Base-by-base conservation (phyloP, 2,329 filamentous ascomycete species). In the Neophaeococcomyces aloes region DNA sequence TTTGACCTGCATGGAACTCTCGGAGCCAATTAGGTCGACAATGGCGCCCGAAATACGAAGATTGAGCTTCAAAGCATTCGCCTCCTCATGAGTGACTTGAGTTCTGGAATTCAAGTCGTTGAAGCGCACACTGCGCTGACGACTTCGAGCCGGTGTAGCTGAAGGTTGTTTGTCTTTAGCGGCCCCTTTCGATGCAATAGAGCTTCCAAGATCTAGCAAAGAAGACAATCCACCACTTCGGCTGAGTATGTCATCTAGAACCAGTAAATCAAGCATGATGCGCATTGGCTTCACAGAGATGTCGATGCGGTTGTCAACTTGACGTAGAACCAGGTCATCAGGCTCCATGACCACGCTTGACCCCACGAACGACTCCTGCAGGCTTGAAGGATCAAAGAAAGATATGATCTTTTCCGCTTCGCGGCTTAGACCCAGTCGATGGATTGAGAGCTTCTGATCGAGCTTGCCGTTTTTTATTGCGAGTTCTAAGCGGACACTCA, bases 161-260 rank as follows among this genome's bases (percentile, higher is more conserved):
- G 57, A 53, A 4, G 45, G 31, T 13, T 37, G 17, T n/a, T 38
- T 11, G 11, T 30, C 34, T 57, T 65, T 59, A 51, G 62, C 56
- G 1, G 79, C 76, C n/a, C 77, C 73, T 47, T 76, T 82, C 1
- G 84, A 87, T 8, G 81, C 78, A 50, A 94, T 83, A 0, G 89
- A 94, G 47, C 76, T 83, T 49, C 87, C 85, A 60, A 95, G 76
- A 55, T 91, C 93, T 33, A 98, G 68, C 41, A 98, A 82, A 52
- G 87, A 86, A 60, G 88, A 94, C 33, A 98, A 68, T 0, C 91
- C 91, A 29, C 91, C 91, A 62, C 95, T 88, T 72, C 85, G 86
- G 44, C 78, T 78, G 47, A 96, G 79, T 0, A 85, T 85, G 55
- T 94, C 87, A 54, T 96, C 91, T 17, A 96, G 66, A 44, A 77